Evolutionary conservation across 2,329 filamentous ascomycete species (phyloP), one percentile per base, ranked within the genome.

Genomic region (Colletotrichum neosansevieriae): DNA sequence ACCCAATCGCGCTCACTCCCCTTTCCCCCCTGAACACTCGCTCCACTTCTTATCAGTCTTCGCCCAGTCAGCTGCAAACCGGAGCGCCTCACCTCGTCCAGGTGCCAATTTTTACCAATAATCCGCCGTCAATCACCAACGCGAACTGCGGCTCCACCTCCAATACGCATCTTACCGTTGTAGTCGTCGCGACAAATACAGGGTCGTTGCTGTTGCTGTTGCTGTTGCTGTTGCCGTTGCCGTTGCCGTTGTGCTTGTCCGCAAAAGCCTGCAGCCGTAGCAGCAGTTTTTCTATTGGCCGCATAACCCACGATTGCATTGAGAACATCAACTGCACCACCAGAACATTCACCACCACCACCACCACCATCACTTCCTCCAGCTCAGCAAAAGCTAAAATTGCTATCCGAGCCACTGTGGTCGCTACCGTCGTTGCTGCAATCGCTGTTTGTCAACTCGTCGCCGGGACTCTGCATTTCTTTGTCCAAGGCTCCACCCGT

Each of bases 221-320:
- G 34, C 17, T 40, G 42, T 53, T 24, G 57, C n/a, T n/a, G 34
- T 47, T 19, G 50, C 36, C 29, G 29, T 54, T 24, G 49, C 40
- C 40, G 40, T 49, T 21, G 34, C 17, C 54, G 42, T 53, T 24
- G 57, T 45, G 24, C 24, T 29, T 6, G 24, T 29, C 24, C n/a
- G 21, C 12, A 13, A 47, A 62, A 50, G 40, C 12, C 45, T 12
- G 34, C 15, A 59, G 19, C 29, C 11, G 15, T 57, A 38, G 15
- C 44, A 40, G n/a, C 59, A 38, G n/a, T 32, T 42, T 51, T 63
- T 53, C 38, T 21, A 58, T 54, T 64, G 65, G 60, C 38, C 60
- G 65, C 65, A 64, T 65, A 58, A 57, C 51, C 21, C 40, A 47
- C 53, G 45, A 38, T 49, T 64, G 65, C 65, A 68, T 65, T 64